Percentiles rank a stretch among this genome's conserved stretches.
phyloP scores from a whole-genome alignment of 345 rosid genomes.

The Hibiscus trionum region DNA sequence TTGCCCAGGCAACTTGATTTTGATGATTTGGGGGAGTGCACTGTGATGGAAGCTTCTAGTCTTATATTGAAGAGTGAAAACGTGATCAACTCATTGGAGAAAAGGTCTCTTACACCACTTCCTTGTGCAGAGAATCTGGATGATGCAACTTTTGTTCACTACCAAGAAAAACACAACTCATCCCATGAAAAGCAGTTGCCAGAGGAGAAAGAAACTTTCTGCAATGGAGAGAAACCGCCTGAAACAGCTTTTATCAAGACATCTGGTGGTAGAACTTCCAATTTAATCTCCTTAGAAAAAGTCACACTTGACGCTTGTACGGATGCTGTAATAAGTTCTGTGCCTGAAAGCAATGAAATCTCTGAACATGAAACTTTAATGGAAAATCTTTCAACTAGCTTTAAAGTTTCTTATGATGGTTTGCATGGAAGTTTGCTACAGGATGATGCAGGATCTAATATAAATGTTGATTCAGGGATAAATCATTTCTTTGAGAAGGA shows the following conservation, averaged over 20 bases:
- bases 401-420: constrained; percentile 5
- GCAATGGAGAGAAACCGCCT: constrained; percentile 19
- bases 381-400: constrained; percentile 2
- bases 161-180: constrained; percentile 18
- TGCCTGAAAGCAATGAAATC: constrained; percentile 13
- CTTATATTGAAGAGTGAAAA: constrained; percentile 18
- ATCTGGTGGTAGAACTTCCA: constrained; percentile 19
- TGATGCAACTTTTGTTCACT: constrained; percentile 17
- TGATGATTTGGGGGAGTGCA: constrained; percentile 26
- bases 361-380: background rate
- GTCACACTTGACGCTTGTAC: constrained; percentile 8
- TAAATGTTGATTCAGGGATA: constrained; percentile 3
- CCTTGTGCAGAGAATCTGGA: constrained; percentile 16
- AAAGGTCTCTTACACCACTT: constrained; percentile 14
- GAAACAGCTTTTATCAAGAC: constrained; percentile 20
- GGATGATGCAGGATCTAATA: constrained; percentile 4
- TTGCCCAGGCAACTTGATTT: constrained; percentile 38
- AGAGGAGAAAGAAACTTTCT: constrained; percentile 17
- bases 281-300: constrained; percentile 12
- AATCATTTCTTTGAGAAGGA: constrained; percentile 4
- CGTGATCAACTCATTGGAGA: constrained; percentile 16
- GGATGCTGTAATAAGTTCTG: constrained; percentile 1
- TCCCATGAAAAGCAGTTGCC: constrained; percentile 17
- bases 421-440: background rate
- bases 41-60: constrained; percentile 16